Base-by-base conservation (phyloP, 164 flowering plant species). In the Echeveria elegans region DNA sequence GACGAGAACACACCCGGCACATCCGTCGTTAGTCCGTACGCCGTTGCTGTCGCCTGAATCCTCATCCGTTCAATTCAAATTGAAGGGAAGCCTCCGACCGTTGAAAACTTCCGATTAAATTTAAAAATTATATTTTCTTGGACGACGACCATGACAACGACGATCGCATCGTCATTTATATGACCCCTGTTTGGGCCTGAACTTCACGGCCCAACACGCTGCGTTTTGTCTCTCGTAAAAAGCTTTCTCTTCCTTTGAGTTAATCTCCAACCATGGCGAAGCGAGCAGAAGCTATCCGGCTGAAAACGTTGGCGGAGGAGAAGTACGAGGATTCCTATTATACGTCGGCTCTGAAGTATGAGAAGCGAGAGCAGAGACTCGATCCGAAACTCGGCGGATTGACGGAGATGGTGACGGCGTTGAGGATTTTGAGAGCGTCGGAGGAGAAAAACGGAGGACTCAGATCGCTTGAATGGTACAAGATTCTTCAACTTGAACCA, bases 341-440 rank as follows among this genome's bases (percentile, higher is more conserved):
- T 60, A 83, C 77, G 24, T 80, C 88, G 15, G 93, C 96, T 21
- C 78, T 89, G 29, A 86, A 86, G 65, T 72, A 82, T 75, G 92
- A 87, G 19, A 77, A 71, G 68, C 71, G 77, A 56, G 94, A 93
- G 0, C 79, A 72, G 24, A 71, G 72, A 5, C 80, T 83, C 38
- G 66, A 29, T 59, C 89, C 92, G 0, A 18, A 61, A 19, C 83
- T 87, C 52, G 79, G 74, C 40, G 87, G 89, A 71, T 32, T 86
- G 63, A 69, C 87, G 26, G 82, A 83, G 4, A 71, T 90, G 80
- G 76, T 61, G 50, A 10, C n/a, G n/a, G n/a, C n/a, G n/a, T n/a
- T n/a, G n/a, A n/a, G n/a, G n/a, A n/a, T n/a, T n/a, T n/a, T n/a
- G n/a, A n/a, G n/a, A n/a, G 66, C 73, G 31, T 82, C 82, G 41